These are phyloP conservation scores for Scheffersomyces parashehatae DNA, from an alignment of 1,139 yeast species.

Conservation along the genomic window DNA sequence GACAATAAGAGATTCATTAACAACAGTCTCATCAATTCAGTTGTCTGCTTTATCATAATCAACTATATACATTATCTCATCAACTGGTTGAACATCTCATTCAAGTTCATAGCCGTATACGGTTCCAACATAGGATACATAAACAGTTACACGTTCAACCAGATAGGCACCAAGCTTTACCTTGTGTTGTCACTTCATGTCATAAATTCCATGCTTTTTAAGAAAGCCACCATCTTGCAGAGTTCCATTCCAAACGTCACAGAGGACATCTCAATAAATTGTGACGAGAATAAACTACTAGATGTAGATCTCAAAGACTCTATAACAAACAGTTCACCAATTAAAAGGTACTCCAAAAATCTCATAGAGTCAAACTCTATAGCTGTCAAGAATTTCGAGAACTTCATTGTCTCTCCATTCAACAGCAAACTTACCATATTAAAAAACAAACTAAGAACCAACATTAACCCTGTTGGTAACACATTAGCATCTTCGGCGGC, in stretches of 20 bases:
- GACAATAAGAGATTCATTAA: constrained; percentile 15
- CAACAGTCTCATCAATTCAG: constrained; percentile 25
- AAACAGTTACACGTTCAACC: constrained; percentile 15
- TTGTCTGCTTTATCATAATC: constrained; percentile 31
- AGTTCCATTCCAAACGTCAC: constrained; percentile 10
- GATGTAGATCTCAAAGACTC: constrained; percentile 12
- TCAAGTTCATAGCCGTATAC: constrained; percentile 11
- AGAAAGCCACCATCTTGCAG: constrained; percentile 13
- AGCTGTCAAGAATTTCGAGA: constrained; percentile 58
- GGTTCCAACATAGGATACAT: constrained; percentile 11
- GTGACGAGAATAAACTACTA: constrained; percentile 14
- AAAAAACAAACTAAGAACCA: constrained; percentile 9
- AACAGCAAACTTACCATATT: constrained; percentile 22
- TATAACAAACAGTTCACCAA: constrained; percentile 3
- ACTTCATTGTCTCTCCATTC: constrained; percentile 46
- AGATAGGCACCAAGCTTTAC: constrained; percentile 30
- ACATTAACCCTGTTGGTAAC: constrained; percentile 2
- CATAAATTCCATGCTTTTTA: constrained; percentile 35
- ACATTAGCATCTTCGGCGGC: not conserved
- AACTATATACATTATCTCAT: constrained; percentile 29
- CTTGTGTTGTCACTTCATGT: constrained; percentile 45
- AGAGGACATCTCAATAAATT: constrained; percentile 14
- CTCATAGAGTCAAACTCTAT: constrained; percentile 29
- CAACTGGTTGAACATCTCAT: constrained; percentile 14
- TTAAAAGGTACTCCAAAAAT: constrained; percentile 17